Base-by-base conservation (phyloP, 2,329 filamentous ascomycete species). In the Fusarium austroafricanum region DNA sequence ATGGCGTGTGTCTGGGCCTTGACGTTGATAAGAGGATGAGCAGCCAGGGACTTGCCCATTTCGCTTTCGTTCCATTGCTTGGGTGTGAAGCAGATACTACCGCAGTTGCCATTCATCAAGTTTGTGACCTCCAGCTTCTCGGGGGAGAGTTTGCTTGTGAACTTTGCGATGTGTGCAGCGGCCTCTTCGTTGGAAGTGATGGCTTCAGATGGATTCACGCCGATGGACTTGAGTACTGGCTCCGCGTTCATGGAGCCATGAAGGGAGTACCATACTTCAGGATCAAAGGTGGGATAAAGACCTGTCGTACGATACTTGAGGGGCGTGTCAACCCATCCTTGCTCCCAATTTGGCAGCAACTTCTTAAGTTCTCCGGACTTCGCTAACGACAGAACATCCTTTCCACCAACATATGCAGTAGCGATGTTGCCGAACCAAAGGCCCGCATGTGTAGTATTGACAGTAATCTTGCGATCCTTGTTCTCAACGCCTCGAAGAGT, bases 191-290 rank as follows among this genome's bases (percentile, higher is more conserved):
- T 67, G 2, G 82, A 49, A 2, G 51, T 18, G 8, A 55, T 47
- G 11, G 38, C 8, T 21, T 54, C 35, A 1, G 53, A 44, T 7
- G 53, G 61, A 17, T 58, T 20, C 0, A 86, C 78, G 6, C 82
- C 83, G 42, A 86, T 80, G n/a, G 81, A 79, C 26, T 75, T 68
- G 2, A 86, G 77, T 0, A 82, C 81, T 3, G 79, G 55, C n/a
- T 78, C 14, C 82, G 83, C 80, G 35, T 83, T 72, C 43, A 86
- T 75, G 1, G 81, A 84, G 7, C 84, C 84, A 53, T 86, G 83
- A 1, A 87, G 75, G 12, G 82, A 83, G 69, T 84, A 87, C 81
- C 82, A 85, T 1, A 80, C 78, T 1, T 77, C 75, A 0, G 77
- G 73, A 33, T 82, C 74, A n/a, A 77, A 80, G 1, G 84, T 86